Base-by-base conservation (phyloP, 306 rosid species). In the Abrus precatorius region DNA sequence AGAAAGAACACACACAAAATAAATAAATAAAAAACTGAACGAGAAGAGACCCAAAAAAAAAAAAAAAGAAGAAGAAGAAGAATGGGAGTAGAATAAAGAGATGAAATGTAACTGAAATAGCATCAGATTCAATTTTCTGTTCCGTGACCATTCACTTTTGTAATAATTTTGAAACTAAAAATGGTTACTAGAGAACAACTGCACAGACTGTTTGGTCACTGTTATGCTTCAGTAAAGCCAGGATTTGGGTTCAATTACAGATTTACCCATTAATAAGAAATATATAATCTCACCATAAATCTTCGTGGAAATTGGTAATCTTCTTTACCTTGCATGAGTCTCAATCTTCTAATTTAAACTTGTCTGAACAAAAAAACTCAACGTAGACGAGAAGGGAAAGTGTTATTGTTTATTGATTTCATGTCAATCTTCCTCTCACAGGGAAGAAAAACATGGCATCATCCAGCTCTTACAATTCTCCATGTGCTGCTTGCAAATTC, bases 401-500 rank as follows among this genome's bases (percentile, higher is more conserved):
- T 47, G 20, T 49, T 20, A 20, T 20, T 4, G 38, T 76, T 14
- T 20, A 57, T 76, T 52, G 43, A 54, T 43, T 54, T 53, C 1
- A 50, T 69, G 34, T 64, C 0, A 83, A 78, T 56, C 55, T 10
- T 59, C n/a, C 13, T 33, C 0, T 1, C 9, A 65, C 79, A 85
- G 88, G 73, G 80, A 68, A 59, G 44, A 4, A 74, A 41, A 47
- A 41, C 40, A 76, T 83, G 89, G 88, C 96, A 71, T 86, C 89
- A 82, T 89, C 97, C 4, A 90, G 94, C 86, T 76, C 93, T 49
- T 95, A 95, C 88, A 93, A 88, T 64, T 93, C 92, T 6, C 99
- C 99, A 2, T 95, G 99, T 70, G 99, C 99, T 4, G 99, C 98
- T 44, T 95, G 99, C 94, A 95, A 95, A 76, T 95, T 95, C 86